Evolutionary conservation across 805 yeast species (phyloP).

Genomic region (Vanderwaltozyma yarrowii): DNA sequence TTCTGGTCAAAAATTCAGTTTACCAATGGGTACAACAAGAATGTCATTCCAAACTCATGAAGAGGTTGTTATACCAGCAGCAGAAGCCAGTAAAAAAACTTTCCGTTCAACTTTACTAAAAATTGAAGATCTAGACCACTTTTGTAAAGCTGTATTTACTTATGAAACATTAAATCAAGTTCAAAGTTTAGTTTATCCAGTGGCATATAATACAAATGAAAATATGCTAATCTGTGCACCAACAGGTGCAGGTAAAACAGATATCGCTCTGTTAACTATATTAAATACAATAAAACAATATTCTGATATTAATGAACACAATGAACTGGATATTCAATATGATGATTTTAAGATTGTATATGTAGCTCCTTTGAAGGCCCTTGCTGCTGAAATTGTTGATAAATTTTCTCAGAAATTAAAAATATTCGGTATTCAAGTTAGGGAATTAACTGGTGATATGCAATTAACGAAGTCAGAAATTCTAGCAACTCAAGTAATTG

Average conservation of each 20-base stretch:
- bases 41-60: constrained; percentile 55
- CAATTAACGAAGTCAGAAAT: constrained; percentile 77
- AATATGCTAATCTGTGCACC: constrained; percentile 97
- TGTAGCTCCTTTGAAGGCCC: constrained; percentile 87
- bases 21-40: constrained; percentile 76
- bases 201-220: constrained; percentile 87
- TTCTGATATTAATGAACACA: constrained; percentile 41
- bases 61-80: constrained; percentile 74
- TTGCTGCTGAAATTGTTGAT: constrained; percentile 94
- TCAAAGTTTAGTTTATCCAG: constrained; percentile 85
- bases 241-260: constrained; percentile 97
- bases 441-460: constrained; percentile 94
- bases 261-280: constrained; percentile 75
- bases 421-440: constrained; percentile 79
- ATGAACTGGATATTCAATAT: constrained; percentile 56
- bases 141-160: constrained; percentile 79
- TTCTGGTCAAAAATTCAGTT: constrained; percentile 66
- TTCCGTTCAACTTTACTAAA: constrained; percentile 39
- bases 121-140: constrained; percentile 55
- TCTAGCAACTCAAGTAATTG: constrained; percentile 72
- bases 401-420: constrained; percentile 67
- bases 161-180: constrained; percentile 73
- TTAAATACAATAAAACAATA: constrained; percentile 70
- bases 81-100: constrained; percentile 38
- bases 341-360: constrained; percentile 85